Base-by-base conservation (phyloP, 306 rosid species). In the Medicago arabica region DNA sequence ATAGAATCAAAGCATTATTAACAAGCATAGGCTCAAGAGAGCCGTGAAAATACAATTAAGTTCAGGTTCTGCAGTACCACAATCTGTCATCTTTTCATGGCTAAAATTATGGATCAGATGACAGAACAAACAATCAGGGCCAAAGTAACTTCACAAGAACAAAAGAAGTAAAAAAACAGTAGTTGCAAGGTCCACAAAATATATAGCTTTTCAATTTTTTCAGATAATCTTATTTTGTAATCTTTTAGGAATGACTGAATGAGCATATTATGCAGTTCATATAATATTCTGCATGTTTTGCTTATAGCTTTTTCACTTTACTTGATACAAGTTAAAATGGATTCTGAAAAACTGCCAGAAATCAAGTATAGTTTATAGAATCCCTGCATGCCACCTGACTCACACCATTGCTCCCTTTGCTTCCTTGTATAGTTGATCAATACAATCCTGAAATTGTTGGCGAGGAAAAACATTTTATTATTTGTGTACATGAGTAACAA, bases 361-460 rank as follows among this genome's bases (percentile, higher is more conserved):
- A 71, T 62, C 65, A 46, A 46, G 21, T 64, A 47, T 66, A 72
- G 59, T 25, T 23, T 82, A 68, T 23, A 13, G 18, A 59, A 19
- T 40, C 61, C 58, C 67, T 18, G 31, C 57, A 67, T 17, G 36
- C 40, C 76, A 38, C 39, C 36, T 62, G 13, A 8, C 74, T 87
- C 77, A 86, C 61, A 19, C 70, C 46, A 39, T 79, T 41, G 73
- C 50, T 65, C 79, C 88, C 83, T 87, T 89, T 7, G 84, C 91
- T 74, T 90, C 98, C 61, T 61, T 74, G 80, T 93, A 89, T 68
- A 93, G 78, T 55, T 71, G 75, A 75, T 87, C 96, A 59, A 90
- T 78, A 25, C 12, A 64, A 28, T 93, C 90, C 92, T 90, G 89
- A 60, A 79, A 57, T 77, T 25, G 72, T 67, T 57, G 7, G 14